Conservation (phyloP, 768 basidiomycete species). For the Tulasnella sp. region DNA sequence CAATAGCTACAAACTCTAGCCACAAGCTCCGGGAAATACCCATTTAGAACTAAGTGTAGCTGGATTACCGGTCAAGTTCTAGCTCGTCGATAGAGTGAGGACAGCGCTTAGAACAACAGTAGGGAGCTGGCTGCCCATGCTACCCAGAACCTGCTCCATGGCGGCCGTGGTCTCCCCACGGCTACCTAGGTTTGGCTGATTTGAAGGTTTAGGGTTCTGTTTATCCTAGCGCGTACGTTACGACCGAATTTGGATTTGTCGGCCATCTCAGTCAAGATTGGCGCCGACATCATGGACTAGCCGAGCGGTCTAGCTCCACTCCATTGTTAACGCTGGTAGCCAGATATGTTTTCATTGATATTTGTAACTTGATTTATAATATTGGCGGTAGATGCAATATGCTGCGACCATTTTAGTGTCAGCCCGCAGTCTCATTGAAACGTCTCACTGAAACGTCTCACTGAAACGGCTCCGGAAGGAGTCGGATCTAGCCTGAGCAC, state of each 20-base stretch:
- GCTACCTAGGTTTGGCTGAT: neutral
- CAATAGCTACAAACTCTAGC: neutral
- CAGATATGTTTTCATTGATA: neutral
- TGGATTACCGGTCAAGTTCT: neutral
- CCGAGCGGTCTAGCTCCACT: neutral
- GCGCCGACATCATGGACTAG: neutral
- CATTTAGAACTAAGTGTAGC: neutral
- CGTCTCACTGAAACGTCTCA: neutral
- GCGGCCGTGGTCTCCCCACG: neutral
- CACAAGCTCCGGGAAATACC: neutral
- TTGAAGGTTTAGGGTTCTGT: neutral
- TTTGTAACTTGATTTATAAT: neutral
- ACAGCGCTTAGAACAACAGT: neutral
- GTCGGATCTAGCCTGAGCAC: neutral
- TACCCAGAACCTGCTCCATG: neutral
- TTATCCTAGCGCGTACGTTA: neutral
- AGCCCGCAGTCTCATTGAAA: neutral
- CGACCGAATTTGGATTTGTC: no score
- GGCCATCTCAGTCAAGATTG: conserved; percentile 5
- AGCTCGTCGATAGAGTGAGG: neutral
- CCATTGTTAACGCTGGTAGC: neutral
- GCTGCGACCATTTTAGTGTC: neutral
- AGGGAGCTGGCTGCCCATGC: neutral
- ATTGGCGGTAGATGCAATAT: neutral
- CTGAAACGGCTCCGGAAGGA: neutral